Evolutionary conservation across 371 early-diverging fungal genomes (phyloP).

Genomic region (Syncephalastrum monosporum): DNA sequence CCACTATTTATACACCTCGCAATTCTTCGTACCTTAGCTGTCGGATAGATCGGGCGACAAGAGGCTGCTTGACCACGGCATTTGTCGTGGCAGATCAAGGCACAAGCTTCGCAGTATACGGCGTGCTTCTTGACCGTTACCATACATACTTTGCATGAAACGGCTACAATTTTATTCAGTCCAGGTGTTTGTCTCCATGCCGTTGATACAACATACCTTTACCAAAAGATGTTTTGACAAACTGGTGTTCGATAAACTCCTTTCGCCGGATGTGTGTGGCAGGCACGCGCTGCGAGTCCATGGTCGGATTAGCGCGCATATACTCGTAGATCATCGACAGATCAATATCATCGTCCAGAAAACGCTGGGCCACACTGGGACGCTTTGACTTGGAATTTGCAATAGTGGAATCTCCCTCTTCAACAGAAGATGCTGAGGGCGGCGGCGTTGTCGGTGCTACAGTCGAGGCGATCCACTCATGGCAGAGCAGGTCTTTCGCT

Average conservation of each 20-base stretch:
- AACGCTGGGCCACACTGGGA: not conserved
- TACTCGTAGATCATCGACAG: conserved; percentile 12
- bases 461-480: conserved; percentile 61
- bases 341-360: conserved; percentile 11
- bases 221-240: conserved; percentile 27
- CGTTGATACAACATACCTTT: conserved; percentile 10
- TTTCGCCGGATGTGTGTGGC: conserved; percentile 7
- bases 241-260: conserved; percentile 20
- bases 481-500: conserved; percentile 60
- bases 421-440: conserved; percentile 3
- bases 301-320: conserved; percentile 11
- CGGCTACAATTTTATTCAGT: conserved; percentile 5
- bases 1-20: not conserved
- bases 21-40: not conserved
- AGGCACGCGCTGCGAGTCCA: conserved; percentile 13
- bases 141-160: conserved; percentile 29
- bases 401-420: not conserved
- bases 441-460: conserved; percentile 5
- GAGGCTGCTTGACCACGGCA: conserved; percentile 24
- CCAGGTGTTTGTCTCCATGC: no score
- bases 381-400: no score
- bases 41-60: conserved; percentile 20
- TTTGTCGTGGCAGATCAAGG: conserved; percentile 37
- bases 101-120: conserved; percentile 27
- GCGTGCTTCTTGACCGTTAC: conserved; percentile 24